Base-by-base conservation (phyloP, 805 yeast genomes). In the Candida tibetensis region DNA sequence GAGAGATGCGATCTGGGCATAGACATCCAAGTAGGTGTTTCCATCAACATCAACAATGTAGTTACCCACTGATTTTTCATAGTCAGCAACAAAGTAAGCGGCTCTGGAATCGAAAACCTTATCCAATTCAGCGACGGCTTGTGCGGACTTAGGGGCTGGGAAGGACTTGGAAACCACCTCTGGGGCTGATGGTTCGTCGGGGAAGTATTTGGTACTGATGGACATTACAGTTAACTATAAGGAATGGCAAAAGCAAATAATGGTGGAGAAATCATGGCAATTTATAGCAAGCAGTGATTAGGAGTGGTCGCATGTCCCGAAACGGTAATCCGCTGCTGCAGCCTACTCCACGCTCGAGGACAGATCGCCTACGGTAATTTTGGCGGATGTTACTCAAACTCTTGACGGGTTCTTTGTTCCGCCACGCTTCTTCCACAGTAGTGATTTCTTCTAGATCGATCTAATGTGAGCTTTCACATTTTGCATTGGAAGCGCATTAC, bases 1-100 rank as follows among this genome's bases (percentile, higher is more conserved):
- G 48, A 85, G 85, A 10, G 95, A 85, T 9, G 95, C 86, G 51
- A 85, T 84, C 68, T 85, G 95, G 31, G 87, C 84, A 57, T 85
- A 86, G 28, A 80, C 79, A 58, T 86, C 95, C 52, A 86, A 75
- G 55, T 73, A 69, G 26, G 66, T 57, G 71, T 87, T 86, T 32
- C 95, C 95, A 54, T 86, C 95, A 22, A 73, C 84, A 54, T 86
- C 95, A 36, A 72, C 82, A 33, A 86, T 72, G 67, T 85, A 86
- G 76, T 86, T 86, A 58, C 95, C 95, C 25, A 54, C 39, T 2
- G 93, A 84, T 59, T 82, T 82, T 37, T 70, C 71, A 64, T 85
- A 86, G 63, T 86, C 95, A 39, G 81, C 85, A 37, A 83, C 66
- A 57, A 84, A 84, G 68, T 84, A 82, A 25, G 79, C 81, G 32